Evolutionary conservation across 148 eudicot species (phyloP).

Genomic region (Vaccinium macrocarpon): DNA sequence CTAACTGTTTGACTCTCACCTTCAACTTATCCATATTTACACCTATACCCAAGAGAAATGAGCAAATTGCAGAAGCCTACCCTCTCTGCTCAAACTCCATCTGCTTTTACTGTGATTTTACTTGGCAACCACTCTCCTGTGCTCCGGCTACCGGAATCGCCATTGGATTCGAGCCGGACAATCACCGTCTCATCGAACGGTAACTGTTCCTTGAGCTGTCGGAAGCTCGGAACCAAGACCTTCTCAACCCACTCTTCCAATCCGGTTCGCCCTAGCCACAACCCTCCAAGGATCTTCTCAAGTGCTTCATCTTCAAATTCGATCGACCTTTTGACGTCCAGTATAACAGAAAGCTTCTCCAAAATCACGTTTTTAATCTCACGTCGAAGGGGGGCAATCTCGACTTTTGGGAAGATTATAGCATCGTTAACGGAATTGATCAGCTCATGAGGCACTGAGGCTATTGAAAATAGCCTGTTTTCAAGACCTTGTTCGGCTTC

Average conservation of each 20-base stretch:
- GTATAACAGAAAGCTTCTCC: slow-evolving; percentile 34
- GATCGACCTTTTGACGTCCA: slow-evolving; percentile 43
- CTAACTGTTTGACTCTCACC: slow-evolving; percentile 18
- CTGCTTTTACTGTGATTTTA: slow-evolving; percentile 33
- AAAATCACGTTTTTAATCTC: slow-evolving; percentile 50
- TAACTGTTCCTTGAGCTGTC: slow-evolving; percentile 38
- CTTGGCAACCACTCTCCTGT: slow-evolving; percentile 64
- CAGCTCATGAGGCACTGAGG: slow-evolving; percentile 56
- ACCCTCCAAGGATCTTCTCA: slow-evolving; percentile 69
- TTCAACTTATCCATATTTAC: slow-evolving; percentile 28
- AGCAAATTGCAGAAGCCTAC: slow-evolving; percentile 10
- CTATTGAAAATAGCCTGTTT: slow-evolving; percentile 37
- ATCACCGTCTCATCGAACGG: slow-evolving; percentile 26
- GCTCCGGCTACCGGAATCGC: slow-evolving; percentile 32
- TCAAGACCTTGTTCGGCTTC: slow-evolving; percentile 51
- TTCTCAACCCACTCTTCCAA: slow-evolving; percentile 66
- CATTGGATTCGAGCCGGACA: slow-evolving; percentile 50
- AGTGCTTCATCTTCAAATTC: slow-evolving; percentile 64
- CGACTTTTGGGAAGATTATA: slow-evolving; percentile 69
- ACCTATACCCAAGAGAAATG: slow-evolving; percentile 19
- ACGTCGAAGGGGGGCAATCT: slow-evolving; percentile 34
- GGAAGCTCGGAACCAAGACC: slow-evolving; percentile 54
- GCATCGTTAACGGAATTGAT: slow-evolving; percentile 50
- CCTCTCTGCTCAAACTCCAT: slow-evolving; percentile 18
- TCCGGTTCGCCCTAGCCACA: slow-evolving; percentile 64